A percentile compares a stretch with the other conserved stretches of the same genome.
Conservation (phyloP, 2,329 filamentous ascomycete genomes). For the Monilinia vaccinii-corymbosi region DNA sequence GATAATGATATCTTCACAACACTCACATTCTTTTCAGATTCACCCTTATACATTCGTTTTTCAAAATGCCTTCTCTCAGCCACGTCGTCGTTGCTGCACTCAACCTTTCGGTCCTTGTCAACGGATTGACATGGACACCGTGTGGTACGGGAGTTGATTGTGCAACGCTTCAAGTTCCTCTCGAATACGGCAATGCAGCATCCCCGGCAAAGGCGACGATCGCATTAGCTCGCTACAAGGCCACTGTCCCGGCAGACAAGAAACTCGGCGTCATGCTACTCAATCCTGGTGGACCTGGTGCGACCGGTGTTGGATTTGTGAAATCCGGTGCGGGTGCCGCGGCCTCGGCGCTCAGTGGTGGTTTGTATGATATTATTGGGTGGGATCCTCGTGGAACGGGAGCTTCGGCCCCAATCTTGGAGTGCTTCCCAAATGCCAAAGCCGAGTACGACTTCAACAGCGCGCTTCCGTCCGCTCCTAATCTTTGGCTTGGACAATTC, state of each 20-base stretch:
- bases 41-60: background rate
- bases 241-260: background rate
- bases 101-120: background rate
- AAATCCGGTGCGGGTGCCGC: constrained; percentile 15
- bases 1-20: background rate
- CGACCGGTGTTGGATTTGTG: constrained; percentile 11
- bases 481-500: constrained; percentile 14
- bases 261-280: background rate
- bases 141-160: constrained; percentile 10
- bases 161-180: constrained; percentile 9
- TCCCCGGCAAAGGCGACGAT: background rate
- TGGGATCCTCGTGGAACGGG: constrained; percentile 16
- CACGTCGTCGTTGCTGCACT: background rate
- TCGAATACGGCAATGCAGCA: constrained; percentile 7
- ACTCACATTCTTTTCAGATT: background rate
- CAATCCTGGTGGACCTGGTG: constrained; percentile 16
- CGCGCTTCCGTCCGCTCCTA: constrained; percentile 11
- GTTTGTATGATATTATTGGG: constrained; percentile 16
- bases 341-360: constrained; percentile 11
- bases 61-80: background rate
- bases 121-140: constrained; percentile 8
- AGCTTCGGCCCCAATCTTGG: constrained; percentile 9
- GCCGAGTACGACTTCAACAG: constrained; percentile 12
- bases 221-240: background rate
- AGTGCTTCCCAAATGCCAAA: constrained; percentile 13